These are phyloP conservation scores for Mortierella sp. DNA, from an alignment of 371 early-diverging fungal species.

Conservation along the genomic window DNA sequence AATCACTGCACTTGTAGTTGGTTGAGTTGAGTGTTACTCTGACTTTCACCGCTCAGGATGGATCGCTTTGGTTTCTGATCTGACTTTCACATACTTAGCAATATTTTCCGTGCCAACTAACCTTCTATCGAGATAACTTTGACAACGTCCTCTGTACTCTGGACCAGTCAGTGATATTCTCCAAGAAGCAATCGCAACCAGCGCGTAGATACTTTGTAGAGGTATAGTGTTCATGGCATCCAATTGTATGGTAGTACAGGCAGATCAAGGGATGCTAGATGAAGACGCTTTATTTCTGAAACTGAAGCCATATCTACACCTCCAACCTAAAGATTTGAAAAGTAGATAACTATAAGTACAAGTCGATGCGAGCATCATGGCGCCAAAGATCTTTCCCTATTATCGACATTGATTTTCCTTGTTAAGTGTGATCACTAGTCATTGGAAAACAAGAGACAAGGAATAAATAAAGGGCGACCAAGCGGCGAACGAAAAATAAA, in stretches of 20 bases:
- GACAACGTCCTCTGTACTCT: conserved; percentile 2
- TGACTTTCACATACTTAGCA: neutral
- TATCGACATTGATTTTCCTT: conserved; percentile 15
- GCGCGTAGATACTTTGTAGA: conserved; percentile 9
- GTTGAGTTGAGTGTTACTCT: too few relatives aligned
- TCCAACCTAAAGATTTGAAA: neutral
- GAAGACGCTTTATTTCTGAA: neutral
- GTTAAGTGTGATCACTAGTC: conserved; percentile 25
- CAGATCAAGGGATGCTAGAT: too few relatives aligned
- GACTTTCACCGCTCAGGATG: too few relatives aligned
- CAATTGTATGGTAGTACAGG: neutral
- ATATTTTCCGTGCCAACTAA: conserved; percentile 5
- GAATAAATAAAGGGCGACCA: conserved; percentile 19
- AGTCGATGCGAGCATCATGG: conserved; percentile 1
- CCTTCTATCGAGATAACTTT: neutral
- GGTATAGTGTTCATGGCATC: conserved; percentile 7
- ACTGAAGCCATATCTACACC: neutral
- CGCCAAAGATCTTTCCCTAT: conserved; percentile 5
- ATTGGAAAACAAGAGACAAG: conserved; percentile 16
- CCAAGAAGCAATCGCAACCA: conserved; percentile 2
- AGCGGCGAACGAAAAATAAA: neutral
- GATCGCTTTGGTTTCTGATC: neutral
- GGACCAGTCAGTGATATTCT: neutral
- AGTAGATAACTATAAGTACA: conserved; percentile 3
- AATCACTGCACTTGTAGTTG: too few relatives aligned